These are phyloP conservation scores for Sclerotinia spermophila DNA, from an alignment of 2,329 filamentous ascomycete species.

Conservation along the genomic window DNA sequence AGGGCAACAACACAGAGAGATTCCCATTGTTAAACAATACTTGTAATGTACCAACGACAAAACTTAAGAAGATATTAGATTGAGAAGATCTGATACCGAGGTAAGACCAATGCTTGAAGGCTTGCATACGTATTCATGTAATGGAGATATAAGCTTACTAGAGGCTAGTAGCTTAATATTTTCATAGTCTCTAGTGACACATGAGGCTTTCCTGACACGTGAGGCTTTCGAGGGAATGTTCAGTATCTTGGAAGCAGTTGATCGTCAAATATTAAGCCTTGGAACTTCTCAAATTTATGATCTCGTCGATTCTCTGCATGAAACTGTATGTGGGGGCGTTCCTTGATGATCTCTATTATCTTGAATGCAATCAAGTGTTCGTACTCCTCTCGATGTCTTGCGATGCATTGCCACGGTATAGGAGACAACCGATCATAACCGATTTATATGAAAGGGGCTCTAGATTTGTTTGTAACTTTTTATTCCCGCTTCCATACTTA, in stretches of 20 bases:
- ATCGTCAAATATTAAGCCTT: background rate
- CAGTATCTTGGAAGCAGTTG: background rate
- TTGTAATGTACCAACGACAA: too few relatives aligned
- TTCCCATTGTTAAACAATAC: background rate
- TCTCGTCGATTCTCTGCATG: background rate
- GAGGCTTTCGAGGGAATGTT: background rate
- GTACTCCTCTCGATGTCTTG: background rate
- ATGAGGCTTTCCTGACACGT: background rate
- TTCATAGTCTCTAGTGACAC: background rate
- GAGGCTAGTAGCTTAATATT: background rate
- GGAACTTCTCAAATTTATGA: background rate
- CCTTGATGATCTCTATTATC: background rate
- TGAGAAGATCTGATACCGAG: background rate
- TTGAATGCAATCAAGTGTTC: background rate
- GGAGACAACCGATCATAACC: too few relatives aligned
- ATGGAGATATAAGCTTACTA: background rate
- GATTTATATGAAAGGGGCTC: too few relatives aligned
- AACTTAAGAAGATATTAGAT: background rate
- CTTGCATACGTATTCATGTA: too few relatives aligned
- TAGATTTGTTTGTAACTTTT: background rate
- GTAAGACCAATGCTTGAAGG: background rate
- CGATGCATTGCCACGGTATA: background rate
- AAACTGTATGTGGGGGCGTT: accelerated
- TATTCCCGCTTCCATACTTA: too few relatives aligned
- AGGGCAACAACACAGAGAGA: too few relatives aligned